phyloP scores from a whole-genome alignment of 306 rosid genomes.

The Medicago ruthenica region DNA sequence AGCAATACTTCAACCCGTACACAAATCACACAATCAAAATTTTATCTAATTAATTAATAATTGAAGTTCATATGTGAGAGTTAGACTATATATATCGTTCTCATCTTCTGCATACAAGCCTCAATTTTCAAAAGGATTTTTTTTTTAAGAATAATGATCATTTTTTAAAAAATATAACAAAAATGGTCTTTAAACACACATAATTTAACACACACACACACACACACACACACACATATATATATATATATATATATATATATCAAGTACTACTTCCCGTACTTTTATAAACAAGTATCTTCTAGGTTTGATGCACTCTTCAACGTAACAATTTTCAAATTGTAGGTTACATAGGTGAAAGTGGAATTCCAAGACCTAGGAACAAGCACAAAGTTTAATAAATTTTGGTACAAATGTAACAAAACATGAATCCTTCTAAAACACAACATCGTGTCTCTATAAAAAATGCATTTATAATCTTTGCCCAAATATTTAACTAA shows the following conservation, averaged over 20 bases:
- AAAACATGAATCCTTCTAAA: slow-evolving; percentile 41
- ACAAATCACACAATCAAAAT: background rate
- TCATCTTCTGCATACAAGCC: background rate
- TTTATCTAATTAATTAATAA: background rate
- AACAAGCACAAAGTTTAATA: slow-evolving; percentile 37
- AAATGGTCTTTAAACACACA: background rate
- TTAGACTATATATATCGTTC: background rate
- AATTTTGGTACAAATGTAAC: slow-evolving; percentile 37
- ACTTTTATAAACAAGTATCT: slow-evolving; percentile 12
- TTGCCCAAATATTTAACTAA: slow-evolving; percentile 21
- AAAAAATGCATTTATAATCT: slow-evolving; percentile 22
- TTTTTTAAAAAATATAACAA: background rate
- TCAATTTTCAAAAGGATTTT: background rate
- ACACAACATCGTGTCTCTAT: slow-evolving; percentile 6
- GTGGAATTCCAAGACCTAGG: slow-evolving; percentile 52
- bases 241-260: too few relatives aligned
- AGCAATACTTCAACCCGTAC: background rate
- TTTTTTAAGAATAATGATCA: too few relatives aligned
- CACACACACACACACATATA: too few relatives aligned
- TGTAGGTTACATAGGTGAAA: slow-evolving; percentile 10
- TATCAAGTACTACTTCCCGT: slow-evolving; percentile 2
- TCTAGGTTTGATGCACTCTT: slow-evolving; percentile 34
- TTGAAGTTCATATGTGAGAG: background rate
- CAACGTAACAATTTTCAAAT: slow-evolving; percentile 35
- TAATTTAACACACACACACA: slow-evolving; percentile 17